Evolutionary conservation across 192 early-diverging fungal species (phyloP).

Genomic region (Globomyces pollinis-pini): DNA sequence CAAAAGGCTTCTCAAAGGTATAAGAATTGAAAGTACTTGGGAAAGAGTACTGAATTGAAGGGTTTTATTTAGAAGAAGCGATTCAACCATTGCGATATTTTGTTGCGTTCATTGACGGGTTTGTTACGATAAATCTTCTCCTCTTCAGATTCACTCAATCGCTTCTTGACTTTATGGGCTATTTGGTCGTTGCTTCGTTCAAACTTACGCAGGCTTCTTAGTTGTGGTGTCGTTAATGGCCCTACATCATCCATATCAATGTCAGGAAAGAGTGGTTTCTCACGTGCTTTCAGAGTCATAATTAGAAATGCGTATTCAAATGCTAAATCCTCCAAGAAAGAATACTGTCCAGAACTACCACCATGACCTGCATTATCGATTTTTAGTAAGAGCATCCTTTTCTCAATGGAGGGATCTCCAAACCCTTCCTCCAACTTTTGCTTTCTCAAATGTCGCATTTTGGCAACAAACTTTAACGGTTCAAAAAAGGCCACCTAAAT

Average conservation of each 20-base stretch:
- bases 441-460: constrained; percentile 33
- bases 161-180: too few relatives aligned
- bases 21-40: too few relatives aligned
- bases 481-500: constrained; percentile 72
- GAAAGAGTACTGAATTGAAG: too few relatives aligned
- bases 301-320: constrained; percentile 25
- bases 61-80: background rate
- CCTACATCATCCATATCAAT: background rate
- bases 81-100: background rate
- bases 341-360: constrained; percentile 26
- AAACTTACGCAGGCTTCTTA: too few relatives aligned
- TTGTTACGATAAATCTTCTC: constrained; percentile 1
- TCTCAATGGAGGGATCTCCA: background rate
- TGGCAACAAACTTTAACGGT: constrained; percentile 73
- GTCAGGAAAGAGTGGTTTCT: constrained; percentile 2
- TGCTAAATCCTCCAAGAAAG: constrained; percentile 20
- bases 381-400: constrained; percentile 18
- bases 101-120: background rate
- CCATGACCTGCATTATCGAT: constrained; percentile 28
- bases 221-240: too few relatives aligned
- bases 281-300: constrained; percentile 1
- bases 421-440: background rate
- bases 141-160: background rate
- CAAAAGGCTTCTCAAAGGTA: too few relatives aligned
- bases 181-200: too few relatives aligned